Percentiles rank a stretch among this genome's conserved stretches.
Evolutionary conservation across 2,329 filamentous ascomycete genomes (phyloP).

Genomic region (Botrytis galanthina): DNA sequence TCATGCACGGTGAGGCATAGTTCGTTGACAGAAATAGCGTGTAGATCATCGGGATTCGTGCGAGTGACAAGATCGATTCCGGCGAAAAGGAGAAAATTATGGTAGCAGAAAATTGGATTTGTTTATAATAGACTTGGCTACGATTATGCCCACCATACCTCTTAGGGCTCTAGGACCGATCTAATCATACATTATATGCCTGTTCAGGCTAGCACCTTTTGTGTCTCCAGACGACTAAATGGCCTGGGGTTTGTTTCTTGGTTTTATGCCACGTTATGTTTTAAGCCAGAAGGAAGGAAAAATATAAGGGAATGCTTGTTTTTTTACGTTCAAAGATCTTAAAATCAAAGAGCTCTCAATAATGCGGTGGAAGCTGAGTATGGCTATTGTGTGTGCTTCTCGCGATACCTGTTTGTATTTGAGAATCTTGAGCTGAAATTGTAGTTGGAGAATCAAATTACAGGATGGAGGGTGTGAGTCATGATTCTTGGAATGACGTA

Average conservation of each 20-base stretch:
- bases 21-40: background rate
- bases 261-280: background rate
- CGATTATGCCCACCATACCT: too few relatives aligned
- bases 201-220: too few relatives aligned
- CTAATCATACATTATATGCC: too few relatives aligned
- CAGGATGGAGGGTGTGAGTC: background rate
- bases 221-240: background rate
- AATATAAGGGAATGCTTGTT: background rate
- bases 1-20: background rate
- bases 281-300: background rate
- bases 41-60: background rate
- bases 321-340: background rate
- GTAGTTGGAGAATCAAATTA: background rate
- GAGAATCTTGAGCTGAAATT: fast-evolving
- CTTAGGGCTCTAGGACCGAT: too few relatives aligned
- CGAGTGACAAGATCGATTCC: background rate
- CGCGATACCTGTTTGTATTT: background rate
- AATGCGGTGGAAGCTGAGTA: background rate
- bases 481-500: background rate
- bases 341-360: too few relatives aligned
- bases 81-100: too few relatives aligned
- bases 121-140: too few relatives aligned
- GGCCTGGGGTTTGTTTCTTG: background rate
- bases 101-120: too few relatives aligned
- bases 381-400: background rate